Conservation (phyloP, 2,329 filamentous ascomycete species). For the Neofusicoccum cordaticola region DNA sequence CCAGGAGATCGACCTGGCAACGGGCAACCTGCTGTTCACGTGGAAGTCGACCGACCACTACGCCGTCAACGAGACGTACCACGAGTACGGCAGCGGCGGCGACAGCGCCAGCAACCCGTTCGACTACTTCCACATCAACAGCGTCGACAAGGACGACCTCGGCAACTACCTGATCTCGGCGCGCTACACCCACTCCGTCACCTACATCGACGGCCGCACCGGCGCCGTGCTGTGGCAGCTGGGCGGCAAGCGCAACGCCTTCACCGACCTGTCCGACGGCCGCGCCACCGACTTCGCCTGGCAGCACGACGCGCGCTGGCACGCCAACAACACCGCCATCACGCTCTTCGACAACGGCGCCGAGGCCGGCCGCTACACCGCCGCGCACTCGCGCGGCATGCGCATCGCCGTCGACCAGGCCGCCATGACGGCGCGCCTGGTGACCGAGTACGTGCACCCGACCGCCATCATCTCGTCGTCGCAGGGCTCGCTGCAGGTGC, state of each 20-base stretch:
- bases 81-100: constrained; percentile 27
- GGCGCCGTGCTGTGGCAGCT: constrained; percentile 52
- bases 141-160: constrained; percentile 34
- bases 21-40: constrained; percentile 39
- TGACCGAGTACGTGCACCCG: constrained; percentile 41
- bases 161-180: constrained; percentile 26
- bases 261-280: constrained; percentile 41
- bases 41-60: constrained; percentile 41
- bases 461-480: constrained; percentile 34
- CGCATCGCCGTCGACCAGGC: constrained; percentile 39
- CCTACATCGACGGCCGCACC: constrained; percentile 28
- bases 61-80: constrained; percentile 25
- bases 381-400: constrained; percentile 31
- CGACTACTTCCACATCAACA: constrained; percentile 43
- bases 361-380: constrained; percentile 20
- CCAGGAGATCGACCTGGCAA: constrained; percentile 45
- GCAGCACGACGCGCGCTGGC: constrained; percentile 54
- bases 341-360: constrained; percentile 42
- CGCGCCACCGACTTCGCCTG: constrained; percentile 48
- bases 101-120: constrained; percentile 32
- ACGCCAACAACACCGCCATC: constrained; percentile 23
- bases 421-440: constrained; percentile 44
- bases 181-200: constrained; percentile 23
- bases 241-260: constrained; percentile 47
- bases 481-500: constrained; percentile 44